Percentiles rank a stretch among this genome's conserved stretches.
These are phyloP conservation scores for Arxiozyma slooffiae DNA, from an alignment of 1,139 yeast species.

Conservation along the genomic window DNA sequence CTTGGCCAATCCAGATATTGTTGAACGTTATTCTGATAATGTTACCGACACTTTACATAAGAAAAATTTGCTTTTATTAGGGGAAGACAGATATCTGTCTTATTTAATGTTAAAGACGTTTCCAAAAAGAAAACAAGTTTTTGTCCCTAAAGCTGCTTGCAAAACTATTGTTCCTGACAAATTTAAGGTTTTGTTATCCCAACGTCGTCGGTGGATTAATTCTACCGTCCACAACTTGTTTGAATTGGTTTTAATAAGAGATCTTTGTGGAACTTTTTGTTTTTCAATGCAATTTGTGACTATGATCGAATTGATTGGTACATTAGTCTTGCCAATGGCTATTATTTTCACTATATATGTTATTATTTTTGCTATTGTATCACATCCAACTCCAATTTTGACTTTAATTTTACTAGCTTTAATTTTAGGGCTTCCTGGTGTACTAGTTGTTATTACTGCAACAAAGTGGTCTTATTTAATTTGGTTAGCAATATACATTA, in stretches of 20 bases:
- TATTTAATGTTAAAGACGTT: constrained; percentile 87
- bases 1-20: constrained; percentile 90
- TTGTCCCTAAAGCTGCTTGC: constrained; percentile 92
- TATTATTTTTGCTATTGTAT: constrained; percentile 60
- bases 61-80: constrained; percentile 78
- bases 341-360: constrained; percentile 80
- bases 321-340: constrained; percentile 88
- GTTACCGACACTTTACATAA: constrained; percentile 79
- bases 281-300: constrained; percentile 95
- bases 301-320: constrained; percentile 78
- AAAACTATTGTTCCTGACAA: constrained; percentile 84
- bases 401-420: constrained; percentile 71
- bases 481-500: constrained; percentile 73
- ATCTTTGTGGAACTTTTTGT: constrained; percentile 93
- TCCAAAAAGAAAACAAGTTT: constrained; percentile 87
- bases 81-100: constrained; percentile 86
- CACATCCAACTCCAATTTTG: constrained; percentile 74
- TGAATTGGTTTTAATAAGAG: constrained; percentile 81
- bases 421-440: constrained; percentile 84
- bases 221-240: constrained; percentile 92
- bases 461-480: constrained; percentile 63
- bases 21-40: constrained; percentile 87
- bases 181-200: constrained; percentile 75
- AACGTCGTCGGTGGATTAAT: constrained; percentile 97
- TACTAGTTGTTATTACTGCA: constrained; percentile 79